Evolutionary conservation across 192 early-diverging fungal species (phyloP).

Genomic region (Podila horticola): DNA sequence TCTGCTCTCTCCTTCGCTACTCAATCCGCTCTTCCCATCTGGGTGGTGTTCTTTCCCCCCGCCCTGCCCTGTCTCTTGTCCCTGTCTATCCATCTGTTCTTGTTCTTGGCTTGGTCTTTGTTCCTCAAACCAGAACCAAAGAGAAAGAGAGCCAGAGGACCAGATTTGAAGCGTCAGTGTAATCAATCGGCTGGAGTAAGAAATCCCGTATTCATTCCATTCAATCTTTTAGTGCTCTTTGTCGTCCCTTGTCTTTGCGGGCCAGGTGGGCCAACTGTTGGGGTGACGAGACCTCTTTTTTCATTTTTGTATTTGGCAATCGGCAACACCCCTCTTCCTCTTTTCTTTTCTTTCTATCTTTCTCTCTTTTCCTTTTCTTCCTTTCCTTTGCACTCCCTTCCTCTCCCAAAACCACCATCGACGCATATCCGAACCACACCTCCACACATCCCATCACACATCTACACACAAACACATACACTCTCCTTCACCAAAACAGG

Average conservation of each 20-base stretch:
- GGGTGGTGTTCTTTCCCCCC: neutral
- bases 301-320: neutral
- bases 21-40: neutral
- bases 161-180: neutral
- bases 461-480: neutral
- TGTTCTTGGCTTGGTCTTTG: neutral
- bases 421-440: neutral
- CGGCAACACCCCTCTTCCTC: too few species aligned
- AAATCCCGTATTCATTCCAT: too few species aligned
- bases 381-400: neutral
- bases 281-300: neutral
- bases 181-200: too few species aligned
- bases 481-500: neutral
- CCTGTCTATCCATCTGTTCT: neutral
- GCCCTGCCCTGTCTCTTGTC: neutral
- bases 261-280: neutral
- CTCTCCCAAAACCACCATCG: neutral
- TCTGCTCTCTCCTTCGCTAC: neutral
- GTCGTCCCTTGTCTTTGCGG: too few species aligned
- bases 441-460: neutral
- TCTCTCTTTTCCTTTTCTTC: neutral
- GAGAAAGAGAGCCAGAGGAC: neutral
- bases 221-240: too few species aligned
- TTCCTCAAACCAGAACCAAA: constrained; percentile 1
- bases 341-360: neutral